phyloP scores from a whole-genome alignment of 148 eudicot genomes.

The Persicaria tinctoria region DNA sequence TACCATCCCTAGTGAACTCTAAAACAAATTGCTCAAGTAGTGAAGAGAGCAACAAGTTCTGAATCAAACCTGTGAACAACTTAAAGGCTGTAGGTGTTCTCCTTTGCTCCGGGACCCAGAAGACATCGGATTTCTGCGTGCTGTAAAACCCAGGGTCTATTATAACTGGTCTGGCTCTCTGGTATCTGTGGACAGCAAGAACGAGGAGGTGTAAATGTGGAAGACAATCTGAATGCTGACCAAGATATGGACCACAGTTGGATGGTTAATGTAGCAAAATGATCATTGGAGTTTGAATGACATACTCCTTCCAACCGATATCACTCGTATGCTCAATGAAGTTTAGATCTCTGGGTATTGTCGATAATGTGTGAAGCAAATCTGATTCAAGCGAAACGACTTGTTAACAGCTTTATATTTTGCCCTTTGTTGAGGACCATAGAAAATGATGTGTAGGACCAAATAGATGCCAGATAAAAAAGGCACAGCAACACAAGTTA shows the following conservation, averaged over 20 bases:
- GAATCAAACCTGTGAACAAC: constrained; percentile 45
- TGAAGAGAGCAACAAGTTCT: too few relatives aligned
- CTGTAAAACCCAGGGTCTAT: constrained; percentile 60
- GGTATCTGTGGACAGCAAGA: constrained; percentile 25
- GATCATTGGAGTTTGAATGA: too few relatives aligned
- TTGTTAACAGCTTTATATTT: too few relatives aligned
- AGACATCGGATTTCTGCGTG: constrained; percentile 49
- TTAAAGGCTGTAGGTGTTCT: constrained; percentile 62
- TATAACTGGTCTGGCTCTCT: constrained; percentile 61
- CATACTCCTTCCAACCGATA: too few relatives aligned
- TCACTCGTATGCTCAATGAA: constrained; percentile 40
- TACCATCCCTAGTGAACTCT: too few relatives aligned
- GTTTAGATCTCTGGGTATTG: constrained; percentile 64
- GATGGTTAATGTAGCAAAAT: too few relatives aligned
- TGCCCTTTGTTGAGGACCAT: too few relatives aligned
- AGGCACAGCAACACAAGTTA: too few relatives aligned
- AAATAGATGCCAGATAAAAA: too few relatives aligned
- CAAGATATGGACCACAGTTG: too few relatives aligned
- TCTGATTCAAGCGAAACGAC: constrained; percentile 30
- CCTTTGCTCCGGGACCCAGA: constrained; percentile 47
- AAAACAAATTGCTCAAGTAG: too few relatives aligned
- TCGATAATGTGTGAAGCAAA: constrained; percentile 71
- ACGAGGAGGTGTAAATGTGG: neutral
- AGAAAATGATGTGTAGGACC: too few relatives aligned
- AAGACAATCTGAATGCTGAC: neutral